Conservation (phyloP, 2,329 filamentous ascomycete species). For the Xylaria sp. region DNA sequence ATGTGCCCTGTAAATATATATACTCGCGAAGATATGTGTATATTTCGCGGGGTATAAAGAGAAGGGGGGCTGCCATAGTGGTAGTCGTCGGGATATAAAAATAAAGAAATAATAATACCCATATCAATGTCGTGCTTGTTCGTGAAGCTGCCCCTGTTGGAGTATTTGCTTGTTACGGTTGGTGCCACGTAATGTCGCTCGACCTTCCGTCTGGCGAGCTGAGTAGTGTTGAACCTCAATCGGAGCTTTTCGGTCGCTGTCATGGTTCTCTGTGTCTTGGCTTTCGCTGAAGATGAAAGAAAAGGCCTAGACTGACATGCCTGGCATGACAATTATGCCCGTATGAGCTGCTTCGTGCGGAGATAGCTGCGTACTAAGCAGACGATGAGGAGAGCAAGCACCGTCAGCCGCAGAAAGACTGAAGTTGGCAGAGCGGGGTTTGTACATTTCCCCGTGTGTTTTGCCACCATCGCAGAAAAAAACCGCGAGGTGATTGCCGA, state of each 20-base stretch:
- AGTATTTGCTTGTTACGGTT: not conserved
- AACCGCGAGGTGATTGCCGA: not conserved
- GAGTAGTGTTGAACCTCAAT: not conserved
- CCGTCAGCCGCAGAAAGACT: not conserved
- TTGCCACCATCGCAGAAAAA: not conserved
- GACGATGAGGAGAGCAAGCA: not conserved
- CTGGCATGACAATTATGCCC: not conserved
- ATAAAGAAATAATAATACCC: conserved; percentile 33
- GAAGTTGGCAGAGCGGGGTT: not conserved
- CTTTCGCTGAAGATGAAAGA: not conserved
- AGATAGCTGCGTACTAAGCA: not conserved
- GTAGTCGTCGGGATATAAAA: conserved; percentile 27
- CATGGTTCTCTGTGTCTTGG: not conserved
- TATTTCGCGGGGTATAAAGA: conserved; percentile 42
- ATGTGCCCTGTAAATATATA: conserved; percentile 43
- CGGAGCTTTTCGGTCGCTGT: not conserved
- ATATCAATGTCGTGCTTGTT: conserved; percentile 4
- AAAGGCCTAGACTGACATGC: not conserved
- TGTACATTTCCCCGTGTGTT: not conserved
- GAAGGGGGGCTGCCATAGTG: not conserved
- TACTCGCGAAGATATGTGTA: conserved; percentile 42
- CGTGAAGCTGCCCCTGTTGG: not conserved
- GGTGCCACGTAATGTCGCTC: not conserved
- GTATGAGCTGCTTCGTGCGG: not conserved
- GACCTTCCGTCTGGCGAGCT: not conserved